Evolutionary conservation across 257 asterid genomes (phyloP).

Genomic region (Solanum okadae): DNA sequence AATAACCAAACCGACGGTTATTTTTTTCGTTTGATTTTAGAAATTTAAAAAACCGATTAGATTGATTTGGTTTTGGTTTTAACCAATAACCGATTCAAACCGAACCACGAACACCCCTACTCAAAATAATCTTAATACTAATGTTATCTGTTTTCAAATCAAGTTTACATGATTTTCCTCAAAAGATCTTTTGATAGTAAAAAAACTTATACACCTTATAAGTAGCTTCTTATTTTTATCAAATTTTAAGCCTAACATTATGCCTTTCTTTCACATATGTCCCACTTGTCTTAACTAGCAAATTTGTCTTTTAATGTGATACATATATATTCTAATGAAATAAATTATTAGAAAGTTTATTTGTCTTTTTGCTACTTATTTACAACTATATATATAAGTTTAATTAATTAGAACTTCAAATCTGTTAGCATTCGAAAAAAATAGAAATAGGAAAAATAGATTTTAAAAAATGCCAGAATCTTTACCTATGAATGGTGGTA

Average conservation of each 20-base stretch:
- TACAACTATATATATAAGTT: neutral
- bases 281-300: neutral
- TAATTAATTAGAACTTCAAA: neutral
- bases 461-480: neutral
- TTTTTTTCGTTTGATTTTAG: no score
- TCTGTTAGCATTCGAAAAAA: neutral
- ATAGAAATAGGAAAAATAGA: neutral
- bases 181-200: neutral
- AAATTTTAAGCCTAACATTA: neutral
- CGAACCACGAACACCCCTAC: no score
- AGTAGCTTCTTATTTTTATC: neutral
- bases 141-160: neutral
- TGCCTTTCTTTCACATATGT: neutral
- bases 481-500: constrained; percentile 36
- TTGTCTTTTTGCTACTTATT: neutral
- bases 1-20: no score
- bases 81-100: no score
- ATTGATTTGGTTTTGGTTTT: no score
- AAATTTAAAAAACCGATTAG: no score
- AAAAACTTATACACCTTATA: neutral
- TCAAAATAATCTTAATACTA: neutral
- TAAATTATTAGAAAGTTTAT: neutral
- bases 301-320: neutral
- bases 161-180: neutral
- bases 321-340: neutral